These are phyloP conservation scores for Litsea cubeba DNA, from an alignment of 164 flowering plant species.

Conservation along the genomic window DNA sequence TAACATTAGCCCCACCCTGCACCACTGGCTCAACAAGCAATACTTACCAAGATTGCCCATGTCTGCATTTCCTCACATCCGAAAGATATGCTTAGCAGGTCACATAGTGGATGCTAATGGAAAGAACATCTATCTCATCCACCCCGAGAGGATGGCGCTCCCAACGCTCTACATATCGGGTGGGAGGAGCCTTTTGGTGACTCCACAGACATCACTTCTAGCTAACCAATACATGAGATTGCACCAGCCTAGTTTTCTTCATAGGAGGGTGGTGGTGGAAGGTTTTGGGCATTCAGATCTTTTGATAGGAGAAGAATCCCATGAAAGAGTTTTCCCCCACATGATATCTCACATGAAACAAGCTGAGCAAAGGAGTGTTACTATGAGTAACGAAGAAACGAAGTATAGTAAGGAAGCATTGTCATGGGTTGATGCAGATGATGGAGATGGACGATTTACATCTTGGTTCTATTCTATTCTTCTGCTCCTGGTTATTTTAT, in stretches of 20 bases:
- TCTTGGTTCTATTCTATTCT: constrained; percentile 15
- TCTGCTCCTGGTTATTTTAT: constrained; percentile 6
- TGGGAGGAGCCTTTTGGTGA: constrained; percentile 41
- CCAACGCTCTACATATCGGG: constrained; percentile 55
- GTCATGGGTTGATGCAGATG: constrained; percentile 28
- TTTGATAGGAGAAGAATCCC: constrained; percentile 49
- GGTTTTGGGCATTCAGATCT: constrained; percentile 59
- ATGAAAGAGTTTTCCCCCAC: constrained; percentile 41
- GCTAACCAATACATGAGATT: constrained; percentile 56
- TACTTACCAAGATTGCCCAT: constrained; percentile 40
- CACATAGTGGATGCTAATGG: constrained; percentile 43
- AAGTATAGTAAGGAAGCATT: constrained; percentile 22
- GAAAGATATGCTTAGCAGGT: constrained; percentile 49
- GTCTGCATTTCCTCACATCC: constrained; percentile 52
- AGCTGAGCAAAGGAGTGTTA: constrained; percentile 18
- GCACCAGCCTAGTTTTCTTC: constrained; percentile 53
- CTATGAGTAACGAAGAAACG: constrained; percentile 3
- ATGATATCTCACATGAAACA: constrained; percentile 38
- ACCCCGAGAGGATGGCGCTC: constrained; percentile 55
- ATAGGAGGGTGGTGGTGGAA: constrained; percentile 52
- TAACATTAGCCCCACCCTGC: constrained; percentile 37
- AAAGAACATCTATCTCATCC: constrained; percentile 37
- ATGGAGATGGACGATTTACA: constrained; percentile 13
- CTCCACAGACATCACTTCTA: constrained; percentile 46
- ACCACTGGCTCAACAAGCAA: constrained; percentile 36